Conservation (phyloP, 2,329 filamentous ascomycete species). For the Cladophialophora yegresii region DNA sequence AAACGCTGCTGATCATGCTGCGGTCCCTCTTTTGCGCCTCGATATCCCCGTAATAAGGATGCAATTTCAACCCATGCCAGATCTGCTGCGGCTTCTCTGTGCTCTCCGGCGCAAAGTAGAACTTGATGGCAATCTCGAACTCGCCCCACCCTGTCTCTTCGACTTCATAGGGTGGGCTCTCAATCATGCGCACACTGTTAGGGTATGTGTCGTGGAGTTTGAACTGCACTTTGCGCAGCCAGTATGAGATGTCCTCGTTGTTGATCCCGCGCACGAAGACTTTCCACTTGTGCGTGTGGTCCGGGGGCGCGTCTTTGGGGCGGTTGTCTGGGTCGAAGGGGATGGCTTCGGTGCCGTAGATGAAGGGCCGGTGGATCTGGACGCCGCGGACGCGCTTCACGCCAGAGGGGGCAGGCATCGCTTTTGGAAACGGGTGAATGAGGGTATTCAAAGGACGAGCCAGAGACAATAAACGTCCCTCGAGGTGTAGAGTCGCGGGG, state of each 20-base stretch:
- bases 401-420: slow-evolving; percentile 57
- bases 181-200: slow-evolving; percentile 82
- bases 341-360: slow-evolving; percentile 77
- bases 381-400: slow-evolving; percentile 57
- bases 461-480: no score
- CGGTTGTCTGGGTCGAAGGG: slow-evolving; percentile 76
- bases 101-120: slow-evolving; percentile 86
- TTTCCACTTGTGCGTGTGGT: slow-evolving; percentile 96
- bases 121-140: slow-evolving; percentile 92
- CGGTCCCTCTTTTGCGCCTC: slow-evolving; percentile 69
- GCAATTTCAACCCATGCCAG: slow-evolving; percentile 87
- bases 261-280: slow-evolving; percentile 91
- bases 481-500: not conserved
- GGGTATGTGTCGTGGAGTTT: slow-evolving; percentile 97
- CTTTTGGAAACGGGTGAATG: not conserved
- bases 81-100: slow-evolving; percentile 94
- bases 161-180: slow-evolving; percentile 79
- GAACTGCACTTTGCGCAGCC: slow-evolving; percentile 96
- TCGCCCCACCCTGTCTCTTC: slow-evolving; percentile 96
- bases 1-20: slow-evolving; percentile 72
- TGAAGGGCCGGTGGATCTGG: slow-evolving; percentile 53
- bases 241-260: slow-evolving; percentile 88
- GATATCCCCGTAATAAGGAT: slow-evolving; percentile 79
- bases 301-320: slow-evolving; percentile 73
- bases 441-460: not conserved